Base-by-base conservation (phyloP, 2,329 filamentous ascomycete genomes). In the Dactylellina cionopaga region DNA sequence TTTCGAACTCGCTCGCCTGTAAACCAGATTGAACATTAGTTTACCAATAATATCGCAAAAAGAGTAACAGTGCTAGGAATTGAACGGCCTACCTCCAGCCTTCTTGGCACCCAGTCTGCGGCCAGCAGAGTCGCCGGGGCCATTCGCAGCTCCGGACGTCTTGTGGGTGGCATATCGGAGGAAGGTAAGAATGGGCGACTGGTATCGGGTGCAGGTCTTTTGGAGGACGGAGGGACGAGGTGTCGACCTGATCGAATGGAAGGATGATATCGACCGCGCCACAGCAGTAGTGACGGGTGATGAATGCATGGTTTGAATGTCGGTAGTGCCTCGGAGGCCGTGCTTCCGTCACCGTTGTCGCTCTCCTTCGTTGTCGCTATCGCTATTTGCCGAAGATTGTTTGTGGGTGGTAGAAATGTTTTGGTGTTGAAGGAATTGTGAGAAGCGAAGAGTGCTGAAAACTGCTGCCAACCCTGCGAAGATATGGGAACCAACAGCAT, bases 41-140 rank as follows among this genome's bases (percentile, higher is more conserved):
- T 24, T 25, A 39, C n/a, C n/a, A n/a, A n/a, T n/a, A n/a, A n/a
- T n/a, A n/a, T n/a, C n/a, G n/a, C n/a, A 46, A 25, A 24, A 60
- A 39, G 35, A 33, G 10, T 17, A 15, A 59, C 10, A 27, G 39
- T 22, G 7, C 11, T 19, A 47, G 31, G 25, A 41, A 31, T 51
- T 49, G 11, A 35, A 55, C 22, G 24, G 77, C 87, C 43, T 84
- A 91, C 91, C 94, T 81, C 91, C 92, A 15, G 90, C 89, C 81
- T 94, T 92, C 85, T 99, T 99, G 3, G 94, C 93, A 76, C 95
- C 95, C 76, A 99, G 83, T 80, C 96, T 92, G 83, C 96, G 96
- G 77, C 89, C 89, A 0, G 89, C 84, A 2, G 88, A 88, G 77
- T 90, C 86, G 78, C 89, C 89, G 25, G 87, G 86, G 75, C 87